Base-by-base conservation (phyloP, 73 alveolate genomes). In the Breviolum minutum region DNA sequence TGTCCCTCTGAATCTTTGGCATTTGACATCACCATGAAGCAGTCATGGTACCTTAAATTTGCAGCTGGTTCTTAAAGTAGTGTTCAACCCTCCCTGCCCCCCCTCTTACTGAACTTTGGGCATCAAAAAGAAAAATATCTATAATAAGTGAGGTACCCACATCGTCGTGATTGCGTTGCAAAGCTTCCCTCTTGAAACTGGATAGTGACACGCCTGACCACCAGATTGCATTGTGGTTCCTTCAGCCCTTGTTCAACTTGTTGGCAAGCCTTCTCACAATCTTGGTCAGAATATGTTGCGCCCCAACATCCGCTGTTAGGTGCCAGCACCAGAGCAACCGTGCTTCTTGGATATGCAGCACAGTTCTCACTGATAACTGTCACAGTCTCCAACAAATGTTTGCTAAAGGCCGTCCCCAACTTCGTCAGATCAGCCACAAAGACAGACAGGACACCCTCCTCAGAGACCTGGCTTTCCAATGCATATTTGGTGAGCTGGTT, bases 261-360 rank as follows among this genome's bases (percentile, higher is more conserved):
- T 14, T 54, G 64, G 90, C 90, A 81, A 14, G 90, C 90, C 69
- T 81, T 81, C 71, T 81, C 90, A 81, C 30, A 27, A 32, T 81
- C 90, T 54, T 40, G 10, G 11, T 81, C 90, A 40, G 32, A 20
- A 40, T 81, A 54, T 24, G 90, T 81, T 7, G 90, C 64, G 0
- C 90, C 90, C 69, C 90, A 81, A 40, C 90, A 81, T 48, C 90
- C 90, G 32, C 71, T 81, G 90, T 81, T 81, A 0, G 90, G 90
- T 13, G 71, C 30, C 6, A 81, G 3, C 40, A 81, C 4, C 90
- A 81, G 6, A 11, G 71, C 90, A 48, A 30, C 19, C 6, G 90
- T 54, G 29, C 29, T 81, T 22, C 40, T 9, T 0, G 90, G 90
- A 29, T 81, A 32, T 24, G 90, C 90, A 16, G 64, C 71, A 40